Percentiles rank a stretch among this genome's conserved stretches.
These are phyloP conservation scores for Amanita fuliginea DNA, from an alignment of 768 basidiomycete genomes.

Conservation along the genomic window DNA sequence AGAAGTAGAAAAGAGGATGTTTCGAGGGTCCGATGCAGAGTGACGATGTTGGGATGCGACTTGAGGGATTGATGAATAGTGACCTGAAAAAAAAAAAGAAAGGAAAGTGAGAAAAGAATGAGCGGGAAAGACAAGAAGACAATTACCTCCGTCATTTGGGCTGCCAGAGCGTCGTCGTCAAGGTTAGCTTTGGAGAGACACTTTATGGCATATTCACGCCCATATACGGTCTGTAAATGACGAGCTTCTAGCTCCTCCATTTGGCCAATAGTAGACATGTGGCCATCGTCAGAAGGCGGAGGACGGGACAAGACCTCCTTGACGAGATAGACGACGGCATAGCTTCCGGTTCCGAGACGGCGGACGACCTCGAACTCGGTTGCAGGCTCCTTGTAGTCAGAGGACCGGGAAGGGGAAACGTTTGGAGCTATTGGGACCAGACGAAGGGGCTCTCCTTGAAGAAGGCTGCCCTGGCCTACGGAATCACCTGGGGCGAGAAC, in stretches of 20 bases:
- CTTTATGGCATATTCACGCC: conserved; percentile 90
- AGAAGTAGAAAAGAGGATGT: conserved; percentile 87
- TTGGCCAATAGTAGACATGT: conserved; percentile 42
- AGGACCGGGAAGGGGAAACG: conserved; percentile 17
- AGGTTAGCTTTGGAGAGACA: conserved; percentile 92
- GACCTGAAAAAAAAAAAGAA: conserved; percentile 38
- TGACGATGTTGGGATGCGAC: conserved; percentile 88
- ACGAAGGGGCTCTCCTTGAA: conserved; percentile 59
- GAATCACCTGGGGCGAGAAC: conserved; percentile 65
- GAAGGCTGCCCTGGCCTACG: conserved; percentile 53
- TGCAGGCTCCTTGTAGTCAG: conserved; percentile 35
- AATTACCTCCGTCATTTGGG: conserved; percentile 85
- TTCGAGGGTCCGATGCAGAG: conserved; percentile 87
- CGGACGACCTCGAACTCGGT: conserved; percentile 76
- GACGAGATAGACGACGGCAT: conserved; percentile 92
- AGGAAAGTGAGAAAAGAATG: conserved; percentile 7
- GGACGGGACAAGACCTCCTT: conserved; percentile 51
- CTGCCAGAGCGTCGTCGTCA: conserved; percentile 73
- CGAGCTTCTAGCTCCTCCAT: conserved; percentile 38
- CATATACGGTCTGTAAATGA: conserved; percentile 40
- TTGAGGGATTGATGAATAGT: conserved; percentile 91
- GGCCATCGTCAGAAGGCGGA: conserved; percentile 39
- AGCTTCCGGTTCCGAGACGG: conserved; percentile 79
- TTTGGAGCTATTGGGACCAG: conserved; percentile 39
- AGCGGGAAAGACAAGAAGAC: conserved; percentile 3